Evolutionary conservation across 2,329 filamentous ascomycete species (phyloP).

Genomic region (Xylaria sp.): DNA sequence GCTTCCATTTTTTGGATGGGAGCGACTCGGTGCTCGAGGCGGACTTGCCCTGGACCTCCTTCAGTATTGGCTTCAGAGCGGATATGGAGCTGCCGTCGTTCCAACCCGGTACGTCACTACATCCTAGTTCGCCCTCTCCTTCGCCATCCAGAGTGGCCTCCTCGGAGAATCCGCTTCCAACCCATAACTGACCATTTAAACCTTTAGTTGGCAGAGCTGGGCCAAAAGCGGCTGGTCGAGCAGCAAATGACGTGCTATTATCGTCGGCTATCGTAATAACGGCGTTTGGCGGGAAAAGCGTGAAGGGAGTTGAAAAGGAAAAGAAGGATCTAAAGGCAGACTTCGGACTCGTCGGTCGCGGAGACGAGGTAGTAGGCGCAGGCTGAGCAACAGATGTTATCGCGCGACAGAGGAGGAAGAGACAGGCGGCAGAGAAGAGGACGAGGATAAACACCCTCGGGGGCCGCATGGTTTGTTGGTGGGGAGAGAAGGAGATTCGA

Average conservation of each 20-base stretch:
- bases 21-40: constrained; percentile 39
- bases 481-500: not conserved
- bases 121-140: constrained; percentile 85
- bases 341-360: constrained; percentile 40
- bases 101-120: constrained; percentile 93
- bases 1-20: constrained; percentile 45
- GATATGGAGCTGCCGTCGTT: constrained; percentile 62
- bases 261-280: constrained; percentile 97
- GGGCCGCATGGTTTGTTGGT: constrained; percentile 55
- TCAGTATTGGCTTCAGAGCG: constrained; percentile 49
- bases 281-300: constrained; percentile 92
- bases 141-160: constrained; percentile 69
- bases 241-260: constrained; percentile 96
- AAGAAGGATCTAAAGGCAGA: constrained; percentile 63
- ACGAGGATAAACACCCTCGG: constrained; percentile 60
- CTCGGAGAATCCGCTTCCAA: constrained; percentile 89
- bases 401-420: constrained; percentile 62
- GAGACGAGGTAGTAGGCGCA: constrained; percentile 34
- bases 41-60: constrained; percentile 39
- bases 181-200: constrained; percentile 89
- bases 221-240: constrained; percentile 91
- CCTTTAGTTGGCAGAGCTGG: constrained; percentile 76
- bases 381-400: constrained; percentile 49
- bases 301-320: constrained; percentile 77
- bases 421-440: constrained; percentile 57